Evolutionary conservation across 805 yeast genomes (phyloP), one percentile per base, ranked within the genome.

Genomic region (Suhomyces pyralidae): DNA sequence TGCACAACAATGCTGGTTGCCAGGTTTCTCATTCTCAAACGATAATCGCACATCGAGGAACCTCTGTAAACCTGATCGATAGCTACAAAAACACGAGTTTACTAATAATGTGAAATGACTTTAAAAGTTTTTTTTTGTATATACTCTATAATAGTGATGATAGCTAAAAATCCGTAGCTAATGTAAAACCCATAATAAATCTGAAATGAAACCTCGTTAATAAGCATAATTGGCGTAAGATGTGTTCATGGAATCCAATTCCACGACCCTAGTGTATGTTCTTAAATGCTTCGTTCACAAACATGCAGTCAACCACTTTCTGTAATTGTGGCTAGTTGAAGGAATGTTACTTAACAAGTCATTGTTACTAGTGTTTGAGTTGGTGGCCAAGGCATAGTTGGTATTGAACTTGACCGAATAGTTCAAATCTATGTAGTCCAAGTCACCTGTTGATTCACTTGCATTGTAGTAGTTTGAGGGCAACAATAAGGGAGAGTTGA

Each of bases 231-330:
- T 38, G 42, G 24, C 42, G 24, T 48, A 26, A 38, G 50, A 38
- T 40, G 14, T 48, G 38, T 15, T 38, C 20, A 40, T 48, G 22
- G 26, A 48, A 48, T 15, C 42, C 47, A 43, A 42, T 45, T 38
- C 42, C 42, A 38, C 24, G 42, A 38, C 17, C 9, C 24, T 19
- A 19, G 26, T 48, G 34, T 40, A 19, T 42, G 40, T 30, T 20
- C 24, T 19, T 38, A n/a, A 14, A 19, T 19, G 24, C 24, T 19
- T 38, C 25, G 10, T 32, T 48, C 46, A 62, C 53, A 62, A 62
- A 50, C 68, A 66, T 48, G 68, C 74, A 47, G 73, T 69, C 59
- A 71, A 63, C 76, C 76, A 71, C 55, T 71, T 69, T 49, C 76
- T 63, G 58, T 71, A 71, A 59, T 71, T 71, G 51, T 70, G 71